A percentile compares a stretch with the other conserved stretches of the same genome.
phyloP scores from a whole-genome alignment of 495 filamentous ascomycete genomes.

The Physcia stellaris region DNA sequence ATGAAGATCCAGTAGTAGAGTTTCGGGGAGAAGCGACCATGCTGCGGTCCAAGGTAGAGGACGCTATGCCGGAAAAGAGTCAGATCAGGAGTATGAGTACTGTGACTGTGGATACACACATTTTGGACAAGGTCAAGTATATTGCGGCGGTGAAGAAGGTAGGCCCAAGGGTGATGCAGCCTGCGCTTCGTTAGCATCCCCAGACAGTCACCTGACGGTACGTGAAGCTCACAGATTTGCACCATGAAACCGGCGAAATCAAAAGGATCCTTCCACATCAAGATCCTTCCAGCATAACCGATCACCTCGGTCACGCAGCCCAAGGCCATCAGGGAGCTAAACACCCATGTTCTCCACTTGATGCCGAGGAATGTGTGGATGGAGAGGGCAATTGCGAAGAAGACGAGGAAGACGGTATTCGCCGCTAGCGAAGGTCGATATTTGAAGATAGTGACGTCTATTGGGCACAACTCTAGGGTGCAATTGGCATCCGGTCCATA shows the following conservation, averaged over 20 bases:
- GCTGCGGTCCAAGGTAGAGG: constrained; percentile 28
- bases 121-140: constrained; percentile 37
- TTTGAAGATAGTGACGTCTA: constrained; percentile 21
- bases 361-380: constrained; percentile 25
- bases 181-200: constrained; percentile 50
- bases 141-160: constrained; percentile 45
- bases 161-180: constrained; percentile 42
- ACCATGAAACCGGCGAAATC: constrained; percentile 32
- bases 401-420: constrained; percentile 28
- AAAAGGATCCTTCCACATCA: constrained; percentile 34
- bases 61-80: constrained; percentile 20
- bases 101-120: constrained; percentile 14
- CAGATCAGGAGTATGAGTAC: not conserved
- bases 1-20: constrained; percentile 42
- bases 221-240: constrained; percentile 36
- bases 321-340: constrained; percentile 14
- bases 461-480: constrained; percentile 13
- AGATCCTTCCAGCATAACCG: constrained; percentile 35
- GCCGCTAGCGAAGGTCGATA: constrained; percentile 29
- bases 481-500: constrained; percentile 18
- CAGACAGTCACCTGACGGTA: too few species aligned
- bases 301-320: constrained; percentile 26
- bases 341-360: constrained; percentile 21
- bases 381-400: constrained; percentile 24
- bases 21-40: constrained; percentile 37